Conservation (phyloP, 306 rosid genomes). For the Corylus americana region DNA sequence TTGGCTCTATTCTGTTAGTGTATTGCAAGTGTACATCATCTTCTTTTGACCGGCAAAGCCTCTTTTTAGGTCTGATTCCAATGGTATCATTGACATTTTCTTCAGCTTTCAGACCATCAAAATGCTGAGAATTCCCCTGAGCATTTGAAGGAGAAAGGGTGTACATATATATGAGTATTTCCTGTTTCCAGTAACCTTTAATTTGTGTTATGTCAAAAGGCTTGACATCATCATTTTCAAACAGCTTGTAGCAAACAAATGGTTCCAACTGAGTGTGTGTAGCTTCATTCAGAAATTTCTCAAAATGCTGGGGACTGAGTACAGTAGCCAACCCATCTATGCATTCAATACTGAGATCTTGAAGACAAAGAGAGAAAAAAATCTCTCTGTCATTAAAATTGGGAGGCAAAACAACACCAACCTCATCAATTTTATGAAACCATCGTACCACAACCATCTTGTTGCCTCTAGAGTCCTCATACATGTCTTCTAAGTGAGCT, state of each 20-base stretch:
- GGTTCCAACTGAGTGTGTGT: constrained; percentile 55
- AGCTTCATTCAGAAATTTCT: constrained; percentile 56
- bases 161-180: constrained; percentile 62
- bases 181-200: constrained; percentile 87
- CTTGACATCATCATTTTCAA: constrained; percentile 67
- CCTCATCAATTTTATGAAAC: constrained; percentile 98
- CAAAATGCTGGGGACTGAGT: constrained; percentile 79
- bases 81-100: constrained; percentile 30
- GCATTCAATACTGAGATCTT: constrained; percentile 97
- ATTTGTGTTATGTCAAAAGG: constrained; percentile 75
- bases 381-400: constrained; percentile 87
- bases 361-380: constrained; percentile 92
- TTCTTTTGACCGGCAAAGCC: constrained; percentile 34
- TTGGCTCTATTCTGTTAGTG: constrained; percentile 27
- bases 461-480: constrained; percentile 88
- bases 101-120: constrained; percentile 40
- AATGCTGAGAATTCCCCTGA: constrained; percentile 43
- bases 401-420: constrained; percentile 84
- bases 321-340: constrained; percentile 89
- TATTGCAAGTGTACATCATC: constrained; percentile 11
- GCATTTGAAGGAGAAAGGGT: constrained; percentile 43
- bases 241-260: constrained; percentile 60
- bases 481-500: constrained; percentile 92
- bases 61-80: constrained; percentile 63
- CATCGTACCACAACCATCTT: constrained; percentile 97